Evolutionary conservation across 1,139 yeast species (phyloP).

Genomic region (Kluyveromyces marxianus): DNA sequence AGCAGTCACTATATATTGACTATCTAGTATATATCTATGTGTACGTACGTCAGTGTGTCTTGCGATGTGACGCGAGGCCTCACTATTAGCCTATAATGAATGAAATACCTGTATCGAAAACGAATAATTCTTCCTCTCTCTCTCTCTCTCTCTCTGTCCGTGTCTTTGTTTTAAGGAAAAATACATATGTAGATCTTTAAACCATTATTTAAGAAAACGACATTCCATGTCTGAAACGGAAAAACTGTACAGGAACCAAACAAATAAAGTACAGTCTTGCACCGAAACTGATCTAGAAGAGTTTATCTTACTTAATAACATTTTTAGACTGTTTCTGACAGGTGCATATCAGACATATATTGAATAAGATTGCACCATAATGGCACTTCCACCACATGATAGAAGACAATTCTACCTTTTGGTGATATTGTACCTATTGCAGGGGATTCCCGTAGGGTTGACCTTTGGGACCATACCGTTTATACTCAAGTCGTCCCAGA

Average conservation of each 20-base stretch:
- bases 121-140: neutral
- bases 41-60: neutral
- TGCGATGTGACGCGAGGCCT: neutral
- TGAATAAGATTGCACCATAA: neutral
- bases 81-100: neutral
- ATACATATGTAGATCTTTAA: too few species aligned
- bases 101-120: slow-evolving; percentile 2
- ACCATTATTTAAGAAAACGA: too few species aligned
- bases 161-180: neutral
- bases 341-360: too few species aligned
- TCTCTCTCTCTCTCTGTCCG: neutral
- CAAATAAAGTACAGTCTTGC: too few species aligned
- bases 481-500: slow-evolving; percentile 56
- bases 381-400: slow-evolving; percentile 36
- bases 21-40: neutral
- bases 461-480: slow-evolving; percentile 97
- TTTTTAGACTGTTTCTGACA: too few species aligned
- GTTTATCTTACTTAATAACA: too few species aligned
- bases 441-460: slow-evolving; percentile 93
- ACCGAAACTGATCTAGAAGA: too few species aligned
- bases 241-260: too few species aligned
- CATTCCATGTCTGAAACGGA: too few species aligned
- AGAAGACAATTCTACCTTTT: slow-evolving; percentile 67
- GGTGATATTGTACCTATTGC: slow-evolving; percentile 68
- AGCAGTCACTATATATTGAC: neutral